Evolutionary conservation across 129 eudicot genomes (phyloP), one percentile per base, ranked within the genome.

Genomic region (Kitagawia praeruptora): DNA sequence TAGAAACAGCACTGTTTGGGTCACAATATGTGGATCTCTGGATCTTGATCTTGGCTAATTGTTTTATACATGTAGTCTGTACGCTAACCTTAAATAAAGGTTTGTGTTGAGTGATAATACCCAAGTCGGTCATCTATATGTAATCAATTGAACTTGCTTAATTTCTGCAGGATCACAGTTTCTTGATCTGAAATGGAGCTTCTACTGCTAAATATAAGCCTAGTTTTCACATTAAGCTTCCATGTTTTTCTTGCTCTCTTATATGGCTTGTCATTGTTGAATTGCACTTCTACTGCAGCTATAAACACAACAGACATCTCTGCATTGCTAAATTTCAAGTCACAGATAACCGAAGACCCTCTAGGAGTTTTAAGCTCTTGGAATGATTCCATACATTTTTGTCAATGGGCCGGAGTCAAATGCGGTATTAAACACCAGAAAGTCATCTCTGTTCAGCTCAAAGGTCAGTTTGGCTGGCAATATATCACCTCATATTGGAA

Each of bases 381-480:
- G 69, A 61, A 61, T 61, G 15, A 61, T 61, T 25, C 69, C 14
- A 61, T 61, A n/a, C 63, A 56, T 56, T 56, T 56, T n/a, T 56
- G 91, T 84, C 34, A 54, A 11, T 85, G 91, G 87, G 25, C 37
- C 19, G 83, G 88, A 3, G 85, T 85, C 54, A 70, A 53, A 70
- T 87, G 88, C 19, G 77, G 78, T 51, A n/a, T 6, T 0, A 61
- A 64, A 31, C 75, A 80, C 77, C 78, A 73, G 34, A 80, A 82
- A 69, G 88, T 82, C 23, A 72, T 34, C 28, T 27, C 64, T 45
- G 12, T 83, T 53, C 41, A 51, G 28, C 77, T 83, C 53, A 51
- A 46, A 54, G 81, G 75, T n/a, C 64, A 27, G 73, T 38, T 25
- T 83, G 37, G 54, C 51, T 11, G 85, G 85, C 46, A 53, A 39